Evolutionary conservation across 2,329 filamentous ascomycete genomes (phyloP).

Genomic region (Aspergillus fumigatus): DNA sequence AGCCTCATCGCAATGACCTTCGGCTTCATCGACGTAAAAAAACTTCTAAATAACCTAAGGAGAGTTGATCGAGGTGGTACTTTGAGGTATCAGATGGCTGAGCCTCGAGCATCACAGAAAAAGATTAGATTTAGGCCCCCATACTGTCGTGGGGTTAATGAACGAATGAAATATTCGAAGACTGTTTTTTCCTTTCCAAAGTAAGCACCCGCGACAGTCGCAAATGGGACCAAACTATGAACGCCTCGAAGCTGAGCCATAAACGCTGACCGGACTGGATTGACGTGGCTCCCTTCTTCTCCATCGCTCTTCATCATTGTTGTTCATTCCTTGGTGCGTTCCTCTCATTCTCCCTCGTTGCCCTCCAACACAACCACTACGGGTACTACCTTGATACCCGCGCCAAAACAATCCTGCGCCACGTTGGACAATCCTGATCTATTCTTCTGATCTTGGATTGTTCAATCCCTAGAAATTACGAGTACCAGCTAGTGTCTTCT

Average conservation of each 20-base stretch:
- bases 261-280: neutral
- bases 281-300: neutral
- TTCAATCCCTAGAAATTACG: neutral
- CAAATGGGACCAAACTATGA: neutral
- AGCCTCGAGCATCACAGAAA: neutral
- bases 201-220: neutral
- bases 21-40: neutral
- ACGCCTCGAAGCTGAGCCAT: neutral
- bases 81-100: neutral
- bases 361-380: slow-evolving; percentile 6
- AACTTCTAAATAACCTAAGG: neutral
- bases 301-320: neutral
- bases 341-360: slow-evolving; percentile 13
- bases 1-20: neutral
- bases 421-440: neutral
- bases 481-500: neutral
- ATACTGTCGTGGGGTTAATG: neutral
- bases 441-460: neutral
- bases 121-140: neutral
- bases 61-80: neutral
- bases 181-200: neutral
- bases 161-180: neutral
- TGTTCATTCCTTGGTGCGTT: neutral
- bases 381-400: neutral
- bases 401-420: slow-evolving; percentile 6